Evolutionary conservation across 371 early-diverging fungal species (phyloP).

Genomic region (Mortierella sp.): DNA sequence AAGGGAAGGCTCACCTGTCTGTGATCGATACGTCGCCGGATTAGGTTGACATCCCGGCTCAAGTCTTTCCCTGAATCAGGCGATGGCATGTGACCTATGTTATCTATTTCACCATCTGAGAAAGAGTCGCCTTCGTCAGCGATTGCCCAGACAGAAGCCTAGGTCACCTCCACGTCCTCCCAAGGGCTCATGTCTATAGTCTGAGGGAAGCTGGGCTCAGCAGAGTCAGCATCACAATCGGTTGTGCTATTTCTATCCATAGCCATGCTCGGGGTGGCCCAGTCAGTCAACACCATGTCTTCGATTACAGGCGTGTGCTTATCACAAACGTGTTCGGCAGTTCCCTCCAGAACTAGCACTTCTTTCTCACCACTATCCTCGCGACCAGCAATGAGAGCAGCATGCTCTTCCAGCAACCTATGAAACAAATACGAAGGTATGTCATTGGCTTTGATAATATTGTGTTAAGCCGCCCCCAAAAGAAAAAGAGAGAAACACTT

Average conservation of each 20-base stretch:
- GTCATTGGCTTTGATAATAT: too few relatives aligned
- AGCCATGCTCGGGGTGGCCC: conserved; percentile 7
- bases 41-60: conserved; percentile 2
- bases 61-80: conserved; percentile 6
- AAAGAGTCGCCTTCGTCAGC: conserved; percentile 15
- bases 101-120: conserved; percentile 4
- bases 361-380: conserved; percentile 5
- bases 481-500: conserved; percentile 14
- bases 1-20: conserved; percentile 3
- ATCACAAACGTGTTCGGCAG: too few relatives aligned
- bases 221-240: neutral
- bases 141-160: conserved; percentile 14
- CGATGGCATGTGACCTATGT: conserved; percentile 5
- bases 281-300: conserved; percentile 7
- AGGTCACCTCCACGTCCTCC: conserved; percentile 8
- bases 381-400: conserved; percentile 6
- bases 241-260: neutral
- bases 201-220: conserved; percentile 3
- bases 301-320: too few relatives aligned
- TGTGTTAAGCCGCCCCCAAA: too few relatives aligned
- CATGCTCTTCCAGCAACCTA: conserved; percentile 13
- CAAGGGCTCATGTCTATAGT: conserved; percentile 1
- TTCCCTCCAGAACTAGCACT: too few relatives aligned
- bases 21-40: too few relatives aligned
- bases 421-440: too few relatives aligned